These are phyloP conservation scores for Daldinia decipiens DNA, from an alignment of 495 filamentous ascomycete genomes.

Conservation along the genomic window DNA sequence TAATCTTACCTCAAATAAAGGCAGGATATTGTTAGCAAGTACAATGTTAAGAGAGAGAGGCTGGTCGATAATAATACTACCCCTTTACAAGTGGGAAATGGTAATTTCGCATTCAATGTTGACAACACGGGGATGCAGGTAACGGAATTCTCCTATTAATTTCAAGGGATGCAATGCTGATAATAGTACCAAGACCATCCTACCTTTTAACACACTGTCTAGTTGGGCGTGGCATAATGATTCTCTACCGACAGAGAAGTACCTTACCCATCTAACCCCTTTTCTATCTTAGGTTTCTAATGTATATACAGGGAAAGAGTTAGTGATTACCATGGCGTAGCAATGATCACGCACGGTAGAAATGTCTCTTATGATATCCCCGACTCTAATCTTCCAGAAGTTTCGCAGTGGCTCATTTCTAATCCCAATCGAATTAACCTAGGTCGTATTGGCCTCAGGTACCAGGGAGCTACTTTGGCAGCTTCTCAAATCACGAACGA, in stretches of 20 bases:
- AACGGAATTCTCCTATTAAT: background rate
- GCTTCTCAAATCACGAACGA: conserved; percentile 41
- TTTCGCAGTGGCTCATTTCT: conserved; percentile 56
- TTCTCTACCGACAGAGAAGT: conserved; percentile 47
- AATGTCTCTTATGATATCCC: conserved; percentile 57
- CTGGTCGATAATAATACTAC: conserved; percentile 50
- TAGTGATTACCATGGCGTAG: conserved; percentile 45
- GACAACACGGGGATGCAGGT: conserved; percentile 62
- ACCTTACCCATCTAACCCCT: background rate
- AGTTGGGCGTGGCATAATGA: conserved; percentile 60
- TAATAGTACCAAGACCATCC: conserved; percentile 54
- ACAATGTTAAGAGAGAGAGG: conserved; percentile 30
- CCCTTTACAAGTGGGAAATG: conserved; percentile 64
- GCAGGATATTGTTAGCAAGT: conserved; percentile 26
- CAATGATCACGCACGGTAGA: conserved; percentile 53
- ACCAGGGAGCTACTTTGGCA: conserved; percentile 48
- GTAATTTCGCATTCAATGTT: conserved; percentile 66
- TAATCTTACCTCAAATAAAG: conserved; percentile 8
- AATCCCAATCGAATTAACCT: conserved; percentile 61
- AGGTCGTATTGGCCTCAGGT: conserved; percentile 57
- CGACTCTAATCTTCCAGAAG: conserved; percentile 50
- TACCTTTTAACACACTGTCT: conserved; percentile 61
- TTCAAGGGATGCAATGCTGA: background rate
- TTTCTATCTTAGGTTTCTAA: background rate
- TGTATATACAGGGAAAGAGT: conserved; percentile 17